Conservation (phyloP, 345 rosid species). For the Gossypium mustelinum region DNA sequence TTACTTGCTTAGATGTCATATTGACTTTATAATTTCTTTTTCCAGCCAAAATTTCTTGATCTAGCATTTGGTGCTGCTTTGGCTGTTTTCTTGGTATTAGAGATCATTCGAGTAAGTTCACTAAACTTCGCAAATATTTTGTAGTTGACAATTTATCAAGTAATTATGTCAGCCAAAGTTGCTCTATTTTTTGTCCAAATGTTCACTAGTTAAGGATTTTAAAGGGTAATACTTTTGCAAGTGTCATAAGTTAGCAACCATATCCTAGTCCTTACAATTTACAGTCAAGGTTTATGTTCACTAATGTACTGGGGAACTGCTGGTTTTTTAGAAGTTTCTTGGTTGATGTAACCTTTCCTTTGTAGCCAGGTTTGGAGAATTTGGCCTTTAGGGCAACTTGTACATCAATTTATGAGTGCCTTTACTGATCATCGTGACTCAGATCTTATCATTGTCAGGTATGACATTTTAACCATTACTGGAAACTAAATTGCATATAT, state of each 20-base stretch:
- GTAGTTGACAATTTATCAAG: constrained; percentile 4
- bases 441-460: constrained; percentile 90
- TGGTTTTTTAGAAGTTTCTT: background rate
- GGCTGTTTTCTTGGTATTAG: constrained; percentile 70
- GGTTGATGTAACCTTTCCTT: constrained; percentile 17
- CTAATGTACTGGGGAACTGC: background rate
- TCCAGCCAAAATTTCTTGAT: constrained; percentile 87
- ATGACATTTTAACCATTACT: constrained; percentile 7
- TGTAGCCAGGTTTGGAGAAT: constrained; percentile 78
- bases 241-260: background rate
- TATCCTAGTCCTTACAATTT: background rate
- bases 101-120: constrained; percentile 78
- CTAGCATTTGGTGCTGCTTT: constrained; percentile 95
- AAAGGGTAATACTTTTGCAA: background rate
- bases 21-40: constrained; percentile 24
- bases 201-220: background rate
- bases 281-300: background rate
- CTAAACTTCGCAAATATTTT: background rate
- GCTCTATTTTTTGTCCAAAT: background rate
- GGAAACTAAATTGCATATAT: constrained; percentile 10
- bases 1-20: constrained; percentile 4
- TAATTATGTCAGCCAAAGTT: background rate
- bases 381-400: constrained; percentile 68
- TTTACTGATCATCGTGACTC: constrained; percentile 98
- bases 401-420: constrained; percentile 88